These are phyloP conservation scores for Heliamphora pulchella DNA, from an alignment of 179 eudicot species.

Conservation along the genomic window DNA sequence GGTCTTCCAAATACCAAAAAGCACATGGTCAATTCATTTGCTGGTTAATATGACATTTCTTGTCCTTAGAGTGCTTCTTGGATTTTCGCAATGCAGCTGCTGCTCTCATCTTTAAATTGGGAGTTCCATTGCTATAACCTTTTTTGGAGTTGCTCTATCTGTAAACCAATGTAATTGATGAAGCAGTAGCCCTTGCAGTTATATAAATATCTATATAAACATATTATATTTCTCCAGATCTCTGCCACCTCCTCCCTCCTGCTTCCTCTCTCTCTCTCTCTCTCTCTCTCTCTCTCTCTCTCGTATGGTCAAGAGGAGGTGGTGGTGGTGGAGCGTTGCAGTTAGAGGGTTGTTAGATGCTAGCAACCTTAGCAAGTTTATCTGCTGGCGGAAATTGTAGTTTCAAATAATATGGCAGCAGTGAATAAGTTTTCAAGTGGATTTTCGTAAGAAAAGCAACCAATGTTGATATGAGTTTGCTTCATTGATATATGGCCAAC, in stretches of 20 bases:
- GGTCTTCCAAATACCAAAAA: neutral
- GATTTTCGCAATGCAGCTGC: neutral
- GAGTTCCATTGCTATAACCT: neutral
- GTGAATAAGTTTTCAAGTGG: neutral
- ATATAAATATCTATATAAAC: too few relatives aligned
- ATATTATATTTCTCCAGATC: too few relatives aligned
- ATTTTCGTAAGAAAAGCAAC: neutral
- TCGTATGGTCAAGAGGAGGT: neutral
- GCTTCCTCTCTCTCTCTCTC: too few relatives aligned
- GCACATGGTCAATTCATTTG: neutral
- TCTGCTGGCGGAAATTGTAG: neutral
- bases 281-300: too few relatives aligned
- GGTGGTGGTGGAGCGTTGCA: too few relatives aligned
- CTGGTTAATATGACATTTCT: neutral
- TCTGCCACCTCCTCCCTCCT: too few relatives aligned
- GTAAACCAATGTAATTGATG: neutral
- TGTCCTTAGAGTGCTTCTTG: neutral
- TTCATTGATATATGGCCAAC: conserved; percentile 9
- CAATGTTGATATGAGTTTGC: neutral
- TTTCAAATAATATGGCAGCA: neutral
- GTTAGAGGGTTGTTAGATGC: neutral
- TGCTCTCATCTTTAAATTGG: neutral
- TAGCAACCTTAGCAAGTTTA: neutral
- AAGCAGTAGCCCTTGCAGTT: too few relatives aligned
- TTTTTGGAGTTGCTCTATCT: neutral